Percentiles rank a stretch among this genome's conserved stretches.
Evolutionary conservation across 441 rosid genomes (phyloP).

Genomic region (Gossypium davidsonii): DNA sequence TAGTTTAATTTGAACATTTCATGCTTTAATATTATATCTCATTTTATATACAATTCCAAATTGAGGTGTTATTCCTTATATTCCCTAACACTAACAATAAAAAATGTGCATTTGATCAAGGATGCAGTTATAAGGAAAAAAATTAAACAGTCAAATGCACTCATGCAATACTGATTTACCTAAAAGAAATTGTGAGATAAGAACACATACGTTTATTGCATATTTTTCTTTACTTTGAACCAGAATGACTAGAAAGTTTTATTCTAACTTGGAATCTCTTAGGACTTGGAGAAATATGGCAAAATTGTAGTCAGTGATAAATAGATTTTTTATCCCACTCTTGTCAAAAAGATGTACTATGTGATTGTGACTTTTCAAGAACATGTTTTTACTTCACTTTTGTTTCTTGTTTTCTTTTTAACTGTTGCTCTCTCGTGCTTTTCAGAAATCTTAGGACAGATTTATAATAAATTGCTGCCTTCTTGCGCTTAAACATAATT

Average conservation of each 20-base stretch:
- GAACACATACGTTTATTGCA: neutral
- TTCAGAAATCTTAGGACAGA: neutral
- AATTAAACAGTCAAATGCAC: neutral
- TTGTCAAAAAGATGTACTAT: neutral
- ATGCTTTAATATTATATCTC: neutral
- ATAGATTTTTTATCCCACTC: neutral
- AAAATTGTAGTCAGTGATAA: neutral
- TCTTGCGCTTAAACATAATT: neutral
- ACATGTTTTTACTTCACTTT: neutral
- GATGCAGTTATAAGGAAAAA: neutral
- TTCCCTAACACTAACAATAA: neutral
- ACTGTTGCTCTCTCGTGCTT: neutral
- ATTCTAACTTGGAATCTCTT: neutral
- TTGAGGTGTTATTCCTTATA: neutral
- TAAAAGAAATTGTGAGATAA: neutral
- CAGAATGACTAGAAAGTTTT: neutral
- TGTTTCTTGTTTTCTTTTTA: neutral
- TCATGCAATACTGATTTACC: neutral
- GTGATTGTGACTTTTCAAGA: neutral
- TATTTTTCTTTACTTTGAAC: neutral
- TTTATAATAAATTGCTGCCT: neutral
- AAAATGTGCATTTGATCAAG: neutral
- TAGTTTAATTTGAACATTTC: neutral
- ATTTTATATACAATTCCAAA: neutral
- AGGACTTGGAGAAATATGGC: neutral